Percentiles rank a stretch among this genome's conserved stretches.
Conservation (phyloP, 2,329 filamentous ascomycete genomes). For the Phaeosphaeriaceae sp. region DNA sequence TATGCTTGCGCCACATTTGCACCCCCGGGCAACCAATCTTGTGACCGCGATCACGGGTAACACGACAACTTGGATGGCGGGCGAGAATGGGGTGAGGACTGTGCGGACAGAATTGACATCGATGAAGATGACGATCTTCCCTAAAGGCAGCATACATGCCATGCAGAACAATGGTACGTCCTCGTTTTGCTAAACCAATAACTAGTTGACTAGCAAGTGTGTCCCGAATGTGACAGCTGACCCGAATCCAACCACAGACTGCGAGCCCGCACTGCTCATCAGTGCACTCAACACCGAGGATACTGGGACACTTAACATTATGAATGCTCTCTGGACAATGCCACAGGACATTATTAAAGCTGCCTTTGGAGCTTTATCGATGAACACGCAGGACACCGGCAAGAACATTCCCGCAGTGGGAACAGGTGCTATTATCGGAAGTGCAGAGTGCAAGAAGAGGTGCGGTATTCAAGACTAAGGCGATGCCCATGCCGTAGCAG, state of each 20-base stretch:
- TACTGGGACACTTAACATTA: conserved; percentile 58
- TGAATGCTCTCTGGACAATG: conserved; percentile 52
- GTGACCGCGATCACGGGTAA: conserved; percentile 58
- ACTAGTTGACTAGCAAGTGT: too few species aligned
- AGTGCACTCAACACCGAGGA: conserved; percentile 59
- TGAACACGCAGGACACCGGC: conserved; percentile 41
- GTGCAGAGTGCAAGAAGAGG: conserved; percentile 47
- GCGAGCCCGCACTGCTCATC: conserved; percentile 57
- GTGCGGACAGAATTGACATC: conserved; percentile 52
- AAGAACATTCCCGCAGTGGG: conserved; percentile 48
- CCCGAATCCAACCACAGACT: conserved; percentile 42
- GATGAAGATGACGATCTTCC: conserved; percentile 60
- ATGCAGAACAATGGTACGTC: conserved; percentile 59
- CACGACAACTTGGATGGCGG: conserved; percentile 60
- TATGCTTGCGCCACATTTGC: conserved; percentile 60
- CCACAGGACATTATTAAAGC: conserved; percentile 53
- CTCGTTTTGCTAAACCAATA: neutral
- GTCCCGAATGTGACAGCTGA: too few species aligned
- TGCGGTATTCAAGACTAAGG: conserved; percentile 33
- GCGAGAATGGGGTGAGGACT: conserved; percentile 58
- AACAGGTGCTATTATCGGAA: conserved; percentile 53
- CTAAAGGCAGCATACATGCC: conserved; percentile 55
- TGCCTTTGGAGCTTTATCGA: conserved; percentile 49
- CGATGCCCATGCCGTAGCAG: neutral
- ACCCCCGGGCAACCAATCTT: conserved; percentile 59